Evolutionary conservation across 2,329 filamentous ascomycete genomes (phyloP).

Genomic region (Colletotrichum orchidophilum): DNA sequence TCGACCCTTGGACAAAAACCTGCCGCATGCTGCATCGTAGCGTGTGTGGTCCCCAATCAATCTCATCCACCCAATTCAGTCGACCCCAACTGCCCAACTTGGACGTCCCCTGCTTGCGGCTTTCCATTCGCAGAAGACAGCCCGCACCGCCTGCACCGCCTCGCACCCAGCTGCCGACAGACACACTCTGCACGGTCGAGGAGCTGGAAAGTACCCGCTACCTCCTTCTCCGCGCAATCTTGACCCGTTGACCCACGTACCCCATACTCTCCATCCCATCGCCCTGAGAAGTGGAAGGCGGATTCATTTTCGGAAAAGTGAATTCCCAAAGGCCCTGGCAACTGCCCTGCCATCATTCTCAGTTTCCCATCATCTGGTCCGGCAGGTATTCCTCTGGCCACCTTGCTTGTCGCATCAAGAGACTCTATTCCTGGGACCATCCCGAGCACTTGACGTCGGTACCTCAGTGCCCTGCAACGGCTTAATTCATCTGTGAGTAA

Average conservation of each 20-base stretch:
- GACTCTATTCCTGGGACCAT: slow-evolving; percentile 1
- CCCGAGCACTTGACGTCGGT: not conserved
- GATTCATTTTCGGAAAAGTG: slow-evolving; percentile 23
- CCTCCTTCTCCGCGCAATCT: not conserved
- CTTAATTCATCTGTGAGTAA: slow-evolving; percentile 6
- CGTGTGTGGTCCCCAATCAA: slow-evolving; percentile 16
- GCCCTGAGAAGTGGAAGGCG: not conserved
- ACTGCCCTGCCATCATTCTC: slow-evolving; percentile 10
- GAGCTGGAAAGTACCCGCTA: slow-evolving; percentile 12
- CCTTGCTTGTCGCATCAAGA: slow-evolving; percentile 22
- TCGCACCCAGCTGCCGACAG: slow-evolving; percentile 21
- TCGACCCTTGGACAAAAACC: slow-evolving; percentile 26
- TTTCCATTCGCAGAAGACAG: slow-evolving; percentile 30
- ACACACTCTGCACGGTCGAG: not conserved
- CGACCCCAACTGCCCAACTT: slow-evolving; percentile 1
- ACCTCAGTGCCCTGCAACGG: not conserved
- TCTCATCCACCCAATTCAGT: slow-evolving; percentile 8
- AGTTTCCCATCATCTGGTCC: not conserved
- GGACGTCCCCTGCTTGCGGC: slow-evolving; percentile 29
- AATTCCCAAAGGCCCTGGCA: slow-evolving; percentile 16
- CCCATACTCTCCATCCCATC: slow-evolving; percentile 7
- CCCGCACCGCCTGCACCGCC: slow-evolving; percentile 31
- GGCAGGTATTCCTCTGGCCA: not conserved
- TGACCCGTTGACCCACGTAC: slow-evolving; percentile 1
- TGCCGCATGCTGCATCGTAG: slow-evolving; percentile 9